Evolutionary conservation across 225 moss, liverwort and hornwort species (phyloP).

Genomic region (Polytrichum commune): DNA sequence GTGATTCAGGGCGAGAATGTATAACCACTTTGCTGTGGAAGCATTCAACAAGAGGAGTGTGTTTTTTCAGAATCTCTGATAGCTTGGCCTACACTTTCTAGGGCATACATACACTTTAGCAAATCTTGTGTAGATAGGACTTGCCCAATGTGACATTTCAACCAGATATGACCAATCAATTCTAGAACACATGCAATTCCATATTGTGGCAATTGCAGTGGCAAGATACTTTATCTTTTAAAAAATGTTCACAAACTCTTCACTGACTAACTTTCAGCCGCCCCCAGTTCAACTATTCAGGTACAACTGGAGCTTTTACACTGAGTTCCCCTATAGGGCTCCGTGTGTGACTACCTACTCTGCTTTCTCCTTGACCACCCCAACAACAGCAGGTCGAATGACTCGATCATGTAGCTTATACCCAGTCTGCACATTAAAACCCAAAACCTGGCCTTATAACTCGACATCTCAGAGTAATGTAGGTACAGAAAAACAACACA

Average conservation of each 20-base stretch:
- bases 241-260: background rate
- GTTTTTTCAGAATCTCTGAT: too few relatives aligned
- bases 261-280: conserved; percentile 37
- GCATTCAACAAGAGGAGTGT: too few relatives aligned
- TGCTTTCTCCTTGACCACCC: conserved; percentile 61
- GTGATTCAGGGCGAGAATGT: too few relatives aligned
- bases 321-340: background rate
- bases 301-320: conserved; percentile 13
- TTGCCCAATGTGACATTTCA: too few relatives aligned
- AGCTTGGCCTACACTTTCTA: too few relatives aligned
- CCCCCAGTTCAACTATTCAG: conserved; percentile 19
- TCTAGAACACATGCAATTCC: too few relatives aligned
- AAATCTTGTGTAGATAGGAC: too few relatives aligned
- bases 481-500: background rate
- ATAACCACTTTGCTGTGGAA: too few relatives aligned
- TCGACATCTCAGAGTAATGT: background rate
- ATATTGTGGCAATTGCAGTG: too few relatives aligned
- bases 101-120: too few relatives aligned
- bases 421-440: conserved; percentile 55
- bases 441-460: conserved; percentile 14
- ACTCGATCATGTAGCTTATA: conserved; percentile 80
- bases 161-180: too few relatives aligned
- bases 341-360: conserved; percentile 16
- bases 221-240: background rate
- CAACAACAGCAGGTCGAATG: conserved; percentile 87